Evolutionary conservation across 2,329 filamentous ascomycete species (phyloP).

Genomic region (Venturiaceae sp.): DNA sequence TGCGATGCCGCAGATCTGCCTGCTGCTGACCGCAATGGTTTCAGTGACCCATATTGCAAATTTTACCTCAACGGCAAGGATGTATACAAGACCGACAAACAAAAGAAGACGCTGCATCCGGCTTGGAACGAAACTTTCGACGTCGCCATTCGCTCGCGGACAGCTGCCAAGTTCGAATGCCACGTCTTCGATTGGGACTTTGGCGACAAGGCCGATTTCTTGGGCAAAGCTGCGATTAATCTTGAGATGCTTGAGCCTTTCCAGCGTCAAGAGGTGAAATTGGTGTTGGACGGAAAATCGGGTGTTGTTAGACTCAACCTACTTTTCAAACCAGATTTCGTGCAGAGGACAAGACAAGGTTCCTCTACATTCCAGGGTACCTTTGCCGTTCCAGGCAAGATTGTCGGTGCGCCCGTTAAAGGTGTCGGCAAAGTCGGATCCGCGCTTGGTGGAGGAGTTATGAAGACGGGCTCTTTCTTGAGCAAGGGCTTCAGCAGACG

Average conservation of each 20-base stretch:
- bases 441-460: conserved; percentile 65
- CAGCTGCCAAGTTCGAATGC: conserved; percentile 70
- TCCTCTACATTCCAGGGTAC: conserved; percentile 89
- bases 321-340: conserved; percentile 87
- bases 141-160: conserved; percentile 69
- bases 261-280: conserved; percentile 61
- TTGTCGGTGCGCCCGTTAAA: conserved; percentile 93
- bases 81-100: conserved; percentile 87
- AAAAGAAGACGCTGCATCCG: conserved; percentile 94
- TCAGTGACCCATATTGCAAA: conserved; percentile 93
- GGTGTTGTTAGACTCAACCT: conserved; percentile 74
- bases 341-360: conserved; percentile 76
- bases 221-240: conserved; percentile 70
- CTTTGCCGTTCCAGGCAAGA: conserved; percentile 76
- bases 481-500: conserved; percentile 63
- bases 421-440: conserved; percentile 70
- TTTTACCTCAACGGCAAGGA: conserved; percentile 85
- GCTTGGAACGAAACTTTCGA: conserved; percentile 97
- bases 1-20: conserved; percentile 82
- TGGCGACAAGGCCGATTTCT: conserved; percentile 82
- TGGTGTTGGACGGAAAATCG: conserved; percentile 68
- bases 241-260: conserved; percentile 79
- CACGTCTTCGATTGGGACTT: conserved; percentile 95
- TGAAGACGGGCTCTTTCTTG: conserved; percentile 85
- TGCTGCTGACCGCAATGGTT: conserved; percentile 89